A percentile compares a stretch with the other conserved stretches of the same genome.
Conservation (phyloP, 176 grass and related monocot genomes). For the Chrysopogon serrulatus region DNA sequence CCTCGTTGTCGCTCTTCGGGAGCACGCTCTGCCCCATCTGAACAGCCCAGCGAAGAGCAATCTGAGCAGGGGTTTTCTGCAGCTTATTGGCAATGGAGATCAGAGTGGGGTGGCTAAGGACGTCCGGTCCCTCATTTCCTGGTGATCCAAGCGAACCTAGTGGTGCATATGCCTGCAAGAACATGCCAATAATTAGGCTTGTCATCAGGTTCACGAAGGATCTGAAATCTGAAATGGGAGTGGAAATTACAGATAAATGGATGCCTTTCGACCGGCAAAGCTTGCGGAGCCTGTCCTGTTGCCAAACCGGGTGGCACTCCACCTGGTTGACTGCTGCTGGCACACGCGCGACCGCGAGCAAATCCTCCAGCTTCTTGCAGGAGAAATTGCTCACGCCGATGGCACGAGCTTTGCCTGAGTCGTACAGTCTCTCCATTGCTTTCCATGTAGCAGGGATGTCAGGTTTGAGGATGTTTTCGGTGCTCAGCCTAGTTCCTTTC, state of each 20-base stretch:
- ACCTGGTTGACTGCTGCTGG: slow-evolving; percentile 44
- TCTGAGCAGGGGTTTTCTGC: slow-evolving; percentile 24
- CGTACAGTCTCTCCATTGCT: slow-evolving; percentile 40
- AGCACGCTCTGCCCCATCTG: slow-evolving; percentile 47
- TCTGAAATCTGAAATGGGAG: too few species aligned
- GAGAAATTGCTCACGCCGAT: slow-evolving; percentile 53
- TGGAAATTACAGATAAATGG: too few species aligned
- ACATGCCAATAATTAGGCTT: too few species aligned
- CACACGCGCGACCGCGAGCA: slow-evolving; percentile 16
- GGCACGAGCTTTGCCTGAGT: slow-evolving; percentile 25
- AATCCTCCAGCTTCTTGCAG: slow-evolving; percentile 33
- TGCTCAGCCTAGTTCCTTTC: slow-evolving; percentile 30
- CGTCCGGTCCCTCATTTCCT: slow-evolving; percentile 8
- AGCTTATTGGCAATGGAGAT: slow-evolving; percentile 27
- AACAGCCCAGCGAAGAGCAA: slow-evolving; percentile 40
- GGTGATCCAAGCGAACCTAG: slow-evolving; percentile 45
- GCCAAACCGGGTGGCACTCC: slow-evolving; percentile 51
- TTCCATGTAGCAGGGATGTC: slow-evolving; percentile 44
- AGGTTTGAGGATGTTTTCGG: slow-evolving; percentile 28
- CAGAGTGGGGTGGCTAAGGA: slow-evolving; percentile 23
- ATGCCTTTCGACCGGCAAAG: too few species aligned
- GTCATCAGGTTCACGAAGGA: too few species aligned
- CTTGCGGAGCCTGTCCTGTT: slow-evolving; percentile 23
- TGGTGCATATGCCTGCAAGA: slow-evolving; percentile 41
- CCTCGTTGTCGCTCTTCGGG: slow-evolving; percentile 41